These are phyloP conservation scores for Coemansia sp. DNA, from an alignment of 192 early-diverging fungal genomes.

Conservation along the genomic window DNA sequence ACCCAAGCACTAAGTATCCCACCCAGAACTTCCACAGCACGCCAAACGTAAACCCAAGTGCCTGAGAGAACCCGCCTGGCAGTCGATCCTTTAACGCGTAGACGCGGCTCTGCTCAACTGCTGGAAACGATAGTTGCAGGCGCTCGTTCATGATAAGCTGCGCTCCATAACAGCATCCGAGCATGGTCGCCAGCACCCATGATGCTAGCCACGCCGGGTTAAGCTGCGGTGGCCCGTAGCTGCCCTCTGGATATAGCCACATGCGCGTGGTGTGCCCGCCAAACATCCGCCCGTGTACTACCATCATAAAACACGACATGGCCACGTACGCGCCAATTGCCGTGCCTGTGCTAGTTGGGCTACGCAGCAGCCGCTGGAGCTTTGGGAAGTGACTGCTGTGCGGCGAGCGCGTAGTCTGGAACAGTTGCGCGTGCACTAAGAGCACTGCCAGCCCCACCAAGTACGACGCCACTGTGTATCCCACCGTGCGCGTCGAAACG, in stretches of 20 bases:
- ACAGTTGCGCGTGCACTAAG: conserved; percentile 32
- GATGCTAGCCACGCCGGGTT: conserved; percentile 51
- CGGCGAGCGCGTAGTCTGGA: conserved; percentile 39
- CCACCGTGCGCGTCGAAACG: conserved; percentile 40
- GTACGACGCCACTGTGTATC: conserved; percentile 39
- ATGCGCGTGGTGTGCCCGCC: conserved; percentile 27
- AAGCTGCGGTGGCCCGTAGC: conserved; percentile 53
- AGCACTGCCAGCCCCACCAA: conserved; percentile 28
- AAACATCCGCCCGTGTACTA: conserved; percentile 39
- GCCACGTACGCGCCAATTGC: conserved; percentile 21
- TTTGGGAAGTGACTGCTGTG: conserved; percentile 46
- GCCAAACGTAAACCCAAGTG: conserved; percentile 32
- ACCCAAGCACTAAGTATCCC: conserved; percentile 49
- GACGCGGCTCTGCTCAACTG: conserved; percentile 50
- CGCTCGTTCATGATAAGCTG: conserved; percentile 45
- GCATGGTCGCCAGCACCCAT: conserved; percentile 28
- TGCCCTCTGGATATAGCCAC: conserved; percentile 56
- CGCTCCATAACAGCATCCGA: conserved; percentile 32
- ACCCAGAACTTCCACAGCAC: conserved; percentile 43
- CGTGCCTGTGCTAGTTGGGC: conserved; percentile 20
- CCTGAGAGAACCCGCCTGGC: conserved; percentile 33
- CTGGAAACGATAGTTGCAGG: conserved; percentile 51
- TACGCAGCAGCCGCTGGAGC: conserved; percentile 53
- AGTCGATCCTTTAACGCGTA: conserved; percentile 50
- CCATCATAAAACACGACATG: conserved; percentile 29